Conservation (phyloP, 2,329 filamentous ascomycete genomes). For the Botrytis aclada region DNA sequence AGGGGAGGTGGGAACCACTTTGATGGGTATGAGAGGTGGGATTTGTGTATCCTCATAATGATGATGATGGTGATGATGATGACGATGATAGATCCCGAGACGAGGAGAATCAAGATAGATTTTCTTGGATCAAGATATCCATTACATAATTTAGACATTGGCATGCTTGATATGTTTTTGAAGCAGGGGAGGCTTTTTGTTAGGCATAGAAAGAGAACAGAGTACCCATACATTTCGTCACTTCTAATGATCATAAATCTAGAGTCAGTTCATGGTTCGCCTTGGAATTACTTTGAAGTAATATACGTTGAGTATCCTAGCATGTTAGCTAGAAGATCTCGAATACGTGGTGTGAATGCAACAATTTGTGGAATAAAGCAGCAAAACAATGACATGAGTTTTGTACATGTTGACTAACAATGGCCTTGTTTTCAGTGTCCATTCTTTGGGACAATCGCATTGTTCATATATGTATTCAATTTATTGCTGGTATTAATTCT, state of each 20-base stretch:
- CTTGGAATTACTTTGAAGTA: neutral
- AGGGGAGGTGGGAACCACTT: neutral
- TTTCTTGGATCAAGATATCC: neutral
- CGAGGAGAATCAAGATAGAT: neutral
- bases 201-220: neutral
- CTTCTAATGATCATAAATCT: neutral
- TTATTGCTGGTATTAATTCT: neutral
- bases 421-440: neutral
- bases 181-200: neutral
- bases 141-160: neutral
- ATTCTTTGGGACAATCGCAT: neutral
- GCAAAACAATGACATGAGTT: neutral
- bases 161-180: neutral
- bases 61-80: neutral
- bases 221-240: neutral
- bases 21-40: neutral
- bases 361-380: fast-evolving
- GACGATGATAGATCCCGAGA: neutral
- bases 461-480: neutral
- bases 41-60: neutral
- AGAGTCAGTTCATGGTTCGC: neutral
- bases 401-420: neutral
- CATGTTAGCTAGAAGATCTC: neutral
- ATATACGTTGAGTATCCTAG: neutral
- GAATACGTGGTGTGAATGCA: neutral